Evolutionary conservation across 441 rosid genomes (phyloP), one percentile per base, ranked within the genome.

Genomic region (Erysimum pusillum): DNA sequence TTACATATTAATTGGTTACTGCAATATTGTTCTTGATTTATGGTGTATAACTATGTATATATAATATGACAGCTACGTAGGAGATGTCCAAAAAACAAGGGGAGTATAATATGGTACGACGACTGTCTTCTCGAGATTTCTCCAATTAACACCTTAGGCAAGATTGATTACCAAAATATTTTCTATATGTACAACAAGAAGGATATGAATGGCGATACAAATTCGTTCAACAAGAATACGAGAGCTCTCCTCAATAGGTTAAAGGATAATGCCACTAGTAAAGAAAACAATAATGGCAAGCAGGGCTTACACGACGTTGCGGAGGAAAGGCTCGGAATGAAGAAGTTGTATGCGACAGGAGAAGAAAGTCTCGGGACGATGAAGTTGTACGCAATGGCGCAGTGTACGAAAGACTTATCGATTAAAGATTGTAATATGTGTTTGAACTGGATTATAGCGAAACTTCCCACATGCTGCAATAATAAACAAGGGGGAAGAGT

Each of bases 91-190:
- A 7, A 46, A 34, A 69, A 83, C 66, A 87, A 83, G 51, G 89
- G 77, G 20, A 87, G 87, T 0, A 62, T 87, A 53, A 87, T 88
- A 67, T 90, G 96, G 94, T 90, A 89, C n/a, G 90, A 92, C 28
- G 13, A 85, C 49, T 88, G 96, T 57, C 75, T 83, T 52, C 34
- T 88, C 9, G 88, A 86, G 75, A 85, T 85, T 68, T 76, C 88
- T 0, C 85, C 65, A 2, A 20, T 10, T 8, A 20, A 49, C 3
- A 6, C 4, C n/a, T 49, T 0, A 83, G 85, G 88, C 1, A 71
- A 81, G 66, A 79, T 90, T 4, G 88, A 86, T 62, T 61, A 73
- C 20, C 4, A 48, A 22, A 7, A 48, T 17, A 48, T 2, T 48
- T 7, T 48, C 63, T 18, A 42, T 51, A 52, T 87, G 87, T 57